phyloP scores from a whole-genome alignment of 495 filamentous ascomycete genomes.

The Chlorociboria aeruginascens region DNA sequence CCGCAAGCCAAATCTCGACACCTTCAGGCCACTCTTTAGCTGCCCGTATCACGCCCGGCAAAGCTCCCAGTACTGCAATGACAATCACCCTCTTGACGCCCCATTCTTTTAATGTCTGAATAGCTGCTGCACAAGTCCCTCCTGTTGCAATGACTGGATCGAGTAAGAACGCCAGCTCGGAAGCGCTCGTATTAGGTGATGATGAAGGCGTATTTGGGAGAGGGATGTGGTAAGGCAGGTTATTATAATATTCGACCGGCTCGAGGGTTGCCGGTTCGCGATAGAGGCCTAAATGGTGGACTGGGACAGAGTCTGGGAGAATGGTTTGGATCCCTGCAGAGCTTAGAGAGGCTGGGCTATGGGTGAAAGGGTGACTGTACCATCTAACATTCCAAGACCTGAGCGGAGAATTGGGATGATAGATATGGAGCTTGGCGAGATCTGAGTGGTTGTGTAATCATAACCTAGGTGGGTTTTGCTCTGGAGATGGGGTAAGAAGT shows the following conservation, averaged over 20 bases:
- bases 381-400: slow-evolving; percentile 80
- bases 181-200: slow-evolving; percentile 31
- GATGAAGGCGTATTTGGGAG: slow-evolving; percentile 25
- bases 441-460: slow-evolving; percentile 46
- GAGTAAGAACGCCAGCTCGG: slow-evolving; percentile 65
- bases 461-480: slow-evolving; percentile 65
- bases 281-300: slow-evolving; percentile 91
- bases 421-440: slow-evolving; percentile 53
- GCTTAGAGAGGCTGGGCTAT: slow-evolving; percentile 1
- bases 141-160: slow-evolving; percentile 94
- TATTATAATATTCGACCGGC: slow-evolving; percentile 97
- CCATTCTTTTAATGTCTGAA: slow-evolving; percentile 83
- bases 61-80: slow-evolving; percentile 62
- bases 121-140: slow-evolving; percentile 78
- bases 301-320: slow-evolving; percentile 66
- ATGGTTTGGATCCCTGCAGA: slow-evolving; percentile 61
- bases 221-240: slow-evolving; percentile 64
- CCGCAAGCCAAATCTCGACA: slow-evolving; percentile 74
- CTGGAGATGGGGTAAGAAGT: slow-evolving; percentile 24
- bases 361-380: slow-evolving; percentile 25
- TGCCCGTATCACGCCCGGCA: slow-evolving; percentile 51
- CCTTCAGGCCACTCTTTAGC: slow-evolving; percentile 62
- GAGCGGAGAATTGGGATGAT: slow-evolving; percentile 89
- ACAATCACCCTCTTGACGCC: slow-evolving; percentile 72
- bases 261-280: slow-evolving; percentile 73